Evolutionary conservation across 2,329 filamentous ascomycete species (phyloP).

Genomic region (Teratosphaeriaceae sp.): DNA sequence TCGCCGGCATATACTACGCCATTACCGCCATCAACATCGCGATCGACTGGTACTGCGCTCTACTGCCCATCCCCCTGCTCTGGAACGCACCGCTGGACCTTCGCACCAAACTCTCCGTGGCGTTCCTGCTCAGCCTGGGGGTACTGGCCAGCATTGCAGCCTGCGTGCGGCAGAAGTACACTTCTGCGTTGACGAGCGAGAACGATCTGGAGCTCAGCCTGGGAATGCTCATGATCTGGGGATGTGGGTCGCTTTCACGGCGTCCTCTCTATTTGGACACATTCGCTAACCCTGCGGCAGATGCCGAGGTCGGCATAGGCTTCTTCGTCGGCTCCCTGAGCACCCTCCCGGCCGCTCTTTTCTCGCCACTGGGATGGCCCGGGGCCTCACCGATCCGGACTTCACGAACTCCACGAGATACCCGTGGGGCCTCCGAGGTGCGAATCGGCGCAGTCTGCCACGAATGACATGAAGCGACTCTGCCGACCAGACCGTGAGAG

Average conservation of each 20-base stretch:
- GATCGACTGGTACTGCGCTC: background rate
- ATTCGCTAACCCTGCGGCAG: background rate
- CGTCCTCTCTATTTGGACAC: no score
- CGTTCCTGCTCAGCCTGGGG: background rate
- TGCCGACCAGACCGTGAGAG: background rate
- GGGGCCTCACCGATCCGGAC: no score
- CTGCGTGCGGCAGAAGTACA: background rate
- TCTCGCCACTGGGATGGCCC: no score
- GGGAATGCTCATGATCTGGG: conserved; percentile 1
- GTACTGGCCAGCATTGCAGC: background rate
- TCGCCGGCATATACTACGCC: background rate
- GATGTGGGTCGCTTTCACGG: no score
- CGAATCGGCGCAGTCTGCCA: no score
- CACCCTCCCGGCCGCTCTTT: background rate
- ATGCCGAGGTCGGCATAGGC: conserved; percentile 3
- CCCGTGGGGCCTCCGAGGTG: no score
- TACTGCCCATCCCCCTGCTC: conserved; percentile 1
- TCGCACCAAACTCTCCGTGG: background rate
- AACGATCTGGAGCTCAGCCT: background rate
- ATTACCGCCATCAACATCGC: background rate
- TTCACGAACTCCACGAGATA: no score
- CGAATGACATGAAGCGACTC: background rate
- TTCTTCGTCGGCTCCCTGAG: background rate
- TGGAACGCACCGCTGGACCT: background rate
- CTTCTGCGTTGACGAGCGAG: background rate